Base-by-base conservation (phyloP, 2,329 filamentous ascomycete genomes). In the Cryphonectria japonica region DNA sequence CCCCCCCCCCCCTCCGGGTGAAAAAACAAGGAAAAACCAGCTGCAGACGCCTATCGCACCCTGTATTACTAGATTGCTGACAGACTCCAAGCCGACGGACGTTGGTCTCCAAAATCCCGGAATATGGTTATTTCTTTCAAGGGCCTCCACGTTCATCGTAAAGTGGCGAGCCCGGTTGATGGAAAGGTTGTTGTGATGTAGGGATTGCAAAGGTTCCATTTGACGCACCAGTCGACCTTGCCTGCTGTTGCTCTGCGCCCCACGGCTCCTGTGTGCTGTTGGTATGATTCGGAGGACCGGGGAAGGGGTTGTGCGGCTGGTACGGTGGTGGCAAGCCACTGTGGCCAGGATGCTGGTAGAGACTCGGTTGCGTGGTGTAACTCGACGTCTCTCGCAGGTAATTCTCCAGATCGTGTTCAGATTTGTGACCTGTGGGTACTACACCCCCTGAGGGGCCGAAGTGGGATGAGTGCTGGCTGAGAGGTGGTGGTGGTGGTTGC, bases 191-290 rank as follows among this genome's bases (percentile, higher is more conserved):
- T 64, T 66, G 64, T 34, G 59, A 67, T 60, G 60, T 63, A 52
- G n/a, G 14, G 41, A 19, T 77, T 75, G 76, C 74, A 75, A 74
- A 77, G 78, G 77, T 76, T 78, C 76, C 75, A 13, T 43, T 26
- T 22, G 62, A 29, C n/a, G 26, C 62, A 13, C 67, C 60, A 39
- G 69, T 43, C 9, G 32, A 26, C 16, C 61, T 63, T 34, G 66
- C 46, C 32, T 64, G 63, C 46, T 68, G 62, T 4, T 68, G 62
- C 7, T 65, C 69, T n/a, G 13, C 3, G 1, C 13, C 14, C 37
- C 37, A 41, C 5, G 39, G 50, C 34, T 59, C 32, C 50, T 26
- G 54, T 6, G 37, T n/a, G 32, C 50, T 57, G 32, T 50, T 57
- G 57, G 50, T 57, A 14, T 66, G 66, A 9, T 46, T 39, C 22